These are phyloP conservation scores for Gymnopilus junonius DNA, from an alignment of 768 basidiomycete genomes.

Conservation along the genomic window DNA sequence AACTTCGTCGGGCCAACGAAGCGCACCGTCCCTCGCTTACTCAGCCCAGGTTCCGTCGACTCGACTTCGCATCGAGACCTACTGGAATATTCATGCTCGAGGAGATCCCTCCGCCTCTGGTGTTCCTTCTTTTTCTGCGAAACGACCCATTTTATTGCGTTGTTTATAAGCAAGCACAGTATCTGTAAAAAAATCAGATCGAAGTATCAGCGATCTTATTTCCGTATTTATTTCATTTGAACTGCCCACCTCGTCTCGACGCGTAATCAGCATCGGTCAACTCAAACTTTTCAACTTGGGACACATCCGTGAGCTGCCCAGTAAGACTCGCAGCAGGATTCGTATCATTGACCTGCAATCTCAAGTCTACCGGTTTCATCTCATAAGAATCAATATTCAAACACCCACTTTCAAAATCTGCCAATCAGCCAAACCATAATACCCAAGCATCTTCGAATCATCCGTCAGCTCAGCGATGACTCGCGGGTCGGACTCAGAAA, in stretches of 20 bases:
- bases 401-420: constrained; percentile 80
- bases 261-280: constrained; percentile 83
- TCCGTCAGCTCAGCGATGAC: constrained; percentile 64
- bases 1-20: constrained; percentile 86
- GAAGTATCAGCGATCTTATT: background rate
- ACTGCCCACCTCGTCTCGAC: constrained; percentile 65
- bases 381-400: background rate
- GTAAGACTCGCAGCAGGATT: constrained; percentile 78
- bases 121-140: constrained; percentile 58
- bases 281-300: constrained; percentile 93
- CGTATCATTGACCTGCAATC: constrained; percentile 65
- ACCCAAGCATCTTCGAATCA: constrained; percentile 69
- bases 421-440: constrained; percentile 75
- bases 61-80: constrained; percentile 88
- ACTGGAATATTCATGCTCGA: constrained; percentile 53
- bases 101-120: constrained; percentile 25
- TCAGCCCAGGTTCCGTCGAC: constrained; percentile 66
- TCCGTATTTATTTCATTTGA: background rate
- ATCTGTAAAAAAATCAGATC: constrained; percentile 53
- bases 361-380: background rate
- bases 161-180: constrained; percentile 91
- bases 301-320: constrained; percentile 85
- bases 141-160: constrained; percentile 85
- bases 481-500: constrained; percentile 55
- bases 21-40: constrained; percentile 83